Conservation (phyloP, 2,329 filamentous ascomycete species). For the Clarireedia homoeocarpa region DNA sequence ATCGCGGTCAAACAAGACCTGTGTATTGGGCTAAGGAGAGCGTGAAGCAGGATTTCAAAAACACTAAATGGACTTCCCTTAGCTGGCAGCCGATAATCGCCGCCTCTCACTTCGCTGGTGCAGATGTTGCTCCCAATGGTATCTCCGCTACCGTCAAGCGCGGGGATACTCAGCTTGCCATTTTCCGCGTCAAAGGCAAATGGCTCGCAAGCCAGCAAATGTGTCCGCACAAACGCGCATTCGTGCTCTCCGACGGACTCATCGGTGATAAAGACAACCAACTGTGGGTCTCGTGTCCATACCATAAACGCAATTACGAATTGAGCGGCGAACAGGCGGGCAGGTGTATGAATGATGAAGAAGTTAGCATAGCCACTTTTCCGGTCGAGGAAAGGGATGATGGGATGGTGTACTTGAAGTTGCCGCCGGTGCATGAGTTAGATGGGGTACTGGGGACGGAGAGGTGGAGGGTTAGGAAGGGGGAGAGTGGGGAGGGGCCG, state of each 20-base stretch:
- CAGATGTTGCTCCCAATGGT: slow-evolving; percentile 58
- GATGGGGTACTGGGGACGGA: slow-evolving; percentile 70
- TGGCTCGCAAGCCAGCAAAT: slow-evolving; percentile 89
- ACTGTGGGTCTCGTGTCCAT: slow-evolving; percentile 79
- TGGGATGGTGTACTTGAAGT: slow-evolving; percentile 69
- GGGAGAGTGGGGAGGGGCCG: slow-evolving; percentile 41
- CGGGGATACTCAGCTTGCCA: slow-evolving; percentile 79
- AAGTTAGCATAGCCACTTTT: slow-evolving; percentile 77
- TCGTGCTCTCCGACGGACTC: slow-evolving; percentile 79
- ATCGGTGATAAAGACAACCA: slow-evolving; percentile 44
- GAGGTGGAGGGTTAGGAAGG: slow-evolving; percentile 71
- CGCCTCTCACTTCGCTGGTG: slow-evolving; percentile 57
- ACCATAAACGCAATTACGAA: slow-evolving; percentile 86
- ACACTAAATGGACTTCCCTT: slow-evolving; percentile 55
- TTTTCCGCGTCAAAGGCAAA: slow-evolving; percentile 74
- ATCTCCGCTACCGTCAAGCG: slow-evolving; percentile 73
- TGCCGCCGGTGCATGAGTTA: slow-evolving; percentile 74
- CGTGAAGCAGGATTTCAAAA: slow-evolving; percentile 64
- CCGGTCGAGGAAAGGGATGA: slow-evolving; percentile 66
- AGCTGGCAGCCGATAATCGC: slow-evolving; percentile 76
- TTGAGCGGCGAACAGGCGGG: slow-evolving; percentile 59
- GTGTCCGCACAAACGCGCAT: slow-evolving; percentile 88
- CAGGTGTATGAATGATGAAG: slow-evolving; percentile 65
- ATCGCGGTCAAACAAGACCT: slow-evolving; percentile 56
- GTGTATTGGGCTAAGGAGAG: slow-evolving; percentile 69